phyloP scores from a whole-genome alignment of 768 basidiomycete species.

The Paxillus ammoniavirescens region DNA sequence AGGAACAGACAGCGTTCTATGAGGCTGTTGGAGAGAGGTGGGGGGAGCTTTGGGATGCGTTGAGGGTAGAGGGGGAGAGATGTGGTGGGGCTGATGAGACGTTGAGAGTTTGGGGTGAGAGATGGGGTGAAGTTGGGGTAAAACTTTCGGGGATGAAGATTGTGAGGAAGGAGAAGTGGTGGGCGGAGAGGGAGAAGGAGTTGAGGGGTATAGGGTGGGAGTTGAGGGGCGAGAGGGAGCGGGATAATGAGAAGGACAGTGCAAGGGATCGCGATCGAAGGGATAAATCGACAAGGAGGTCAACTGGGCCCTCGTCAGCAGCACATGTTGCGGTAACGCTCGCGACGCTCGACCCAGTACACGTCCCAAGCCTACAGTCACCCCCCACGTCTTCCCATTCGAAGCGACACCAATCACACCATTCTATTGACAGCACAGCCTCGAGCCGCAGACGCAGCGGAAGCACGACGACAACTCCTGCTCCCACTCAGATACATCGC shows the following conservation, averaged over 20 bases:
- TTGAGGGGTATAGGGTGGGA: slow-evolving; percentile 18
- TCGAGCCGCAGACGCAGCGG: slow-evolving; percentile 27
- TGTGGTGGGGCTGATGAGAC: slow-evolving; percentile 71
- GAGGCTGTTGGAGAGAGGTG: slow-evolving; percentile 59
- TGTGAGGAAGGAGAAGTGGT: slow-evolving; percentile 36
- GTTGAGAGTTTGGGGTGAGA: slow-evolving; percentile 62
- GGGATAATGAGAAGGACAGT: slow-evolving; percentile 8
- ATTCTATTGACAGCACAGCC: slow-evolving; percentile 24
- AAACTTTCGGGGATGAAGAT: slow-evolving; percentile 40
- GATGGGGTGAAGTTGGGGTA: slow-evolving; percentile 67
- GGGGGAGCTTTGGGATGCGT: slow-evolving; percentile 83
- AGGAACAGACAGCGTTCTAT: slow-evolving; percentile 62
- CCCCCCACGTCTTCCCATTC: slow-evolving; percentile 17
- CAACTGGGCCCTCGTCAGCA: slow-evolving; percentile 17
- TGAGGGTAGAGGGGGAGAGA: slow-evolving; percentile 68
- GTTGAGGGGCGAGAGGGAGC: neutral
- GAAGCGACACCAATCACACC: slow-evolving; percentile 28
- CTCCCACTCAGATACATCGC: slow-evolving; percentile 23
- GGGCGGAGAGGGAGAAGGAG: slow-evolving; percentile 28
- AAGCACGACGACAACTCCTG: slow-evolving; percentile 17
- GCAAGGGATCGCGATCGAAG: slow-evolving; percentile 10
- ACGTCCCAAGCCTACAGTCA: slow-evolving; percentile 24
- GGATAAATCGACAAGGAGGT: slow-evolving; percentile 16
- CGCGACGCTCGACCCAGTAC: slow-evolving; percentile 22
- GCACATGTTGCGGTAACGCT: slow-evolving; percentile 4